Evolutionary conservation across 164 flowering plant genomes (phyloP).

Genomic region (Vitis riparia): DNA sequence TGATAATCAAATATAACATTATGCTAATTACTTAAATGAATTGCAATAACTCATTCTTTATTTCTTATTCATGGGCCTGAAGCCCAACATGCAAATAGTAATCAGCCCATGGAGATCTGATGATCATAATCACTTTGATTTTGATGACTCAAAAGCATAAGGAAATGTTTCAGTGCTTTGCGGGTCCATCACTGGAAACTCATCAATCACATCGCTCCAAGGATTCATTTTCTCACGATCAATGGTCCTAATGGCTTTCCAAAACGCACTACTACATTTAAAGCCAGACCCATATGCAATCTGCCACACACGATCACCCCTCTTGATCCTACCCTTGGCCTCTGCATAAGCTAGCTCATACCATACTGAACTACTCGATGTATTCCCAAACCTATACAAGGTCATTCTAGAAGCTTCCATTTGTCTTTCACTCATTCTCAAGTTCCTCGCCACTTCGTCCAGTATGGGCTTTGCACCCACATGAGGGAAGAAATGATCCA

Average conservation of each 20-base stretch:
- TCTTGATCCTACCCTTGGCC: not conserved
- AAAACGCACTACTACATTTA: not conserved
- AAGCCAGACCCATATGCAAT: conserved; percentile 5
- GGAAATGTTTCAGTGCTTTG: too few species aligned
- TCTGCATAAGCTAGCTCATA: not conserved
- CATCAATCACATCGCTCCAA: conserved; percentile 3
- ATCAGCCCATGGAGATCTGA: too few species aligned
- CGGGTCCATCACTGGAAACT: not conserved
- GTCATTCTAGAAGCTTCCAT: conserved; percentile 8
- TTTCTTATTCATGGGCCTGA: too few species aligned
- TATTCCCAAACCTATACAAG: not conserved
- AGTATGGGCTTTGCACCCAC: not conserved
- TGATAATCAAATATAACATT: too few species aligned
- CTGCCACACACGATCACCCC: not conserved
- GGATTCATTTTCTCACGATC: not conserved
- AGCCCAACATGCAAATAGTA: too few species aligned
- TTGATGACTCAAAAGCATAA: too few species aligned
- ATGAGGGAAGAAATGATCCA: not conserved
- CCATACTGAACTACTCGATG: conserved; percentile 5
- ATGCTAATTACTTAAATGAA: too few species aligned
- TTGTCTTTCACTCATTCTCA: not conserved
- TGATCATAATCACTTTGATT: too few species aligned
- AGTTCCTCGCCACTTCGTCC: not conserved
- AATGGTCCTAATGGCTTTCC: not conserved
- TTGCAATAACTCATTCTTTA: too few species aligned